Base-by-base conservation (phyloP, 768 basidiomycete species). In the Mycena crocata region DNA sequence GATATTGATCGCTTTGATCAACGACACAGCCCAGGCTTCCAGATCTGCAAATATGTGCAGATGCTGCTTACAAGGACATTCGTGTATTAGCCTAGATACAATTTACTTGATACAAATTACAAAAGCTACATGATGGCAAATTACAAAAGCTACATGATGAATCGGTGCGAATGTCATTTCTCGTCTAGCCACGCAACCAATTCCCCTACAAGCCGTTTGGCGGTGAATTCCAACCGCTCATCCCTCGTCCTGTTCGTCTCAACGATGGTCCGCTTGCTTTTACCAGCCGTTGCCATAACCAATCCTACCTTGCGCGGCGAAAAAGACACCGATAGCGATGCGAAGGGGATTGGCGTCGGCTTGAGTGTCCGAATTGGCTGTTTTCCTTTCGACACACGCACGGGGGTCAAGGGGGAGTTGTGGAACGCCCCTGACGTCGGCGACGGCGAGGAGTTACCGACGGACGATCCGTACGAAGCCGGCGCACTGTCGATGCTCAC, bases 151-250 rank as follows among this genome's bases (percentile, higher is more conserved):
- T n/a, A n/a, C n/a, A n/a, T n/a, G n/a, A n/a, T n/a, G n/a, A n/a
- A n/a, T n/a, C n/a, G n/a, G 44, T 24, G 21, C 44, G n/a, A 24
- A 45, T 4, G 14, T 45, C 23, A 66, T 9, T 23, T 35, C 37
- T 49, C 56, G 46, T 67, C 61, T 73, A 88, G 67, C 83, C 84
- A 85, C 10, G 68, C 74, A 68, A 73, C 79, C 40, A 92, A 75
- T 70, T 85, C 83, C 56, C 68, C 76, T 1, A 87, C 85, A 31
- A 93, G 76, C 69, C 77, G 80, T 72, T 81, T 84, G 32, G 90
- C 90, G 1, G 85, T 75, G 5, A 76, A 72, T 75, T 92, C 90
- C 40, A 93, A 74, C 67, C 77, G 80, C 74, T 91, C 90, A 39
- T 88, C 84, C 62, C 82, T 81, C 14, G 77, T 76, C 55, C 89